phyloP scores from a whole-genome alignment of 768 basidiomycete genomes.

The Boletus vinaceobasis region DNA sequence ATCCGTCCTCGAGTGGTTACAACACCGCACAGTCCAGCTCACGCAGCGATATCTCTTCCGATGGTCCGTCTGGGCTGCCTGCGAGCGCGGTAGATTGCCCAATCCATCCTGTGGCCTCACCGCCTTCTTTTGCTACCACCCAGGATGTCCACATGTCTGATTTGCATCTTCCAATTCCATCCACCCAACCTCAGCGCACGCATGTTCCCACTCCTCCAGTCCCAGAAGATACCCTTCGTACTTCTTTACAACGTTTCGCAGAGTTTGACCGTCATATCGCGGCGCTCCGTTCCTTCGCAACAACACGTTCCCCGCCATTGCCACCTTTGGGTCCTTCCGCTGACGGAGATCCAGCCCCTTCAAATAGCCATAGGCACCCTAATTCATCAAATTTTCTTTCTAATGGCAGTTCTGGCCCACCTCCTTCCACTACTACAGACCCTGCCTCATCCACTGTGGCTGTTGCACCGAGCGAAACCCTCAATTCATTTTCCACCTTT shows the following conservation, averaged over 20 bases:
- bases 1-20: slow-evolving; percentile 37
- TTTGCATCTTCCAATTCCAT: slow-evolving; percentile 23
- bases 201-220: slow-evolving; percentile 13
- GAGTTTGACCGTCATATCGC: slow-evolving; percentile 54
- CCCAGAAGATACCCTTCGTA: slow-evolving; percentile 38
- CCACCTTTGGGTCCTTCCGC: slow-evolving; percentile 24
- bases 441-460: slow-evolving; percentile 8
- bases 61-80: slow-evolving; percentile 15
- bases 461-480: slow-evolving; percentile 6
- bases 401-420: slow-evolving; percentile 1
- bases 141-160: slow-evolving; percentile 54
- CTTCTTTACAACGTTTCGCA: slow-evolving; percentile 50
- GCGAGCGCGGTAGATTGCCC: slow-evolving; percentile 15
- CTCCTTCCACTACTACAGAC: slow-evolving; percentile 2
- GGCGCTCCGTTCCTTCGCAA: slow-evolving; percentile 40
- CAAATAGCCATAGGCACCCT: slow-evolving; percentile 18
- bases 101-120: slow-evolving; percentile 19
- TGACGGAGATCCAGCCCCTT: slow-evolving; percentile 13
- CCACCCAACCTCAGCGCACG: slow-evolving; percentile 12
- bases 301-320: slow-evolving; percentile 26
- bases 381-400: slow-evolving; percentile 21
- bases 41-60: slow-evolving; percentile 28
- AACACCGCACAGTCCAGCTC: slow-evolving; percentile 35
- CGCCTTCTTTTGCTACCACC: slow-evolving; percentile 39
- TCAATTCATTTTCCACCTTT: slow-evolving; percentile 18